A percentile compares a stretch with the other conserved stretches of the same genome.
Evolutionary conservation across 495 filamentous ascomycete genomes (phyloP).

Genomic region (Astrocystis sublimbata): DNA sequence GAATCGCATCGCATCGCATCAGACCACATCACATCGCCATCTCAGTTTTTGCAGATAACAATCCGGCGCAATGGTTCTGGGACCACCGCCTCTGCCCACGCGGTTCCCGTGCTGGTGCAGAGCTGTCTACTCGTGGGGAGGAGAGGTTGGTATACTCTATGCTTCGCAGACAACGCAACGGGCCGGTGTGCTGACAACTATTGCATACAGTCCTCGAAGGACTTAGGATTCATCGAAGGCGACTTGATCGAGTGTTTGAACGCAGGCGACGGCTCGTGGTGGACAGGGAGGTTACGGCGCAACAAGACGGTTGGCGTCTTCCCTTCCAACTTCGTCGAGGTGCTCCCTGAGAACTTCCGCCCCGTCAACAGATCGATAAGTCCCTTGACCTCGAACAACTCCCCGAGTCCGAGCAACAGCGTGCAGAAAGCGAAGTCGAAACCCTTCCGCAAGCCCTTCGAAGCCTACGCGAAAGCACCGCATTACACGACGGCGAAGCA

Average conservation of each 20-base stretch:
- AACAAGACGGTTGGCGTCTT: constrained; percentile 90
- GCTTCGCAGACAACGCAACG: constrained; percentile 16
- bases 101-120: constrained; percentile 95
- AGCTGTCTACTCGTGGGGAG: constrained; percentile 95
- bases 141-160: constrained; percentile 62
- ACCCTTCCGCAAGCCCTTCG: constrained; percentile 70
- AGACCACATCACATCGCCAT: too few relatives aligned
- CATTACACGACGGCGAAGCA: constrained; percentile 54
- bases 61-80: constrained; percentile 46
- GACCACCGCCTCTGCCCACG: constrained; percentile 68
- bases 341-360: constrained; percentile 80
- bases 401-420: constrained; percentile 53
- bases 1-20: neutral
- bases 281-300: constrained; percentile 86
- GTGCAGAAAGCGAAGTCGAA: constrained; percentile 55
- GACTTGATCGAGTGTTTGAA: constrained; percentile 98
- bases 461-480: constrained; percentile 62
- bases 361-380: constrained; percentile 77
- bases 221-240: constrained; percentile 95
- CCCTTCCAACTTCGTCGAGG: constrained; percentile 94
- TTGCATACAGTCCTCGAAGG: constrained; percentile 72
- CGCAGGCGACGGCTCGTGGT: constrained; percentile 96
- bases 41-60: neutral
- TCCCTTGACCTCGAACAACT: constrained; percentile 59
- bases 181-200: constrained; percentile 22